These are phyloP conservation scores for Seiridium unicorne DNA, from an alignment of 2,329 filamentous ascomycete species.

Conservation along the genomic window DNA sequence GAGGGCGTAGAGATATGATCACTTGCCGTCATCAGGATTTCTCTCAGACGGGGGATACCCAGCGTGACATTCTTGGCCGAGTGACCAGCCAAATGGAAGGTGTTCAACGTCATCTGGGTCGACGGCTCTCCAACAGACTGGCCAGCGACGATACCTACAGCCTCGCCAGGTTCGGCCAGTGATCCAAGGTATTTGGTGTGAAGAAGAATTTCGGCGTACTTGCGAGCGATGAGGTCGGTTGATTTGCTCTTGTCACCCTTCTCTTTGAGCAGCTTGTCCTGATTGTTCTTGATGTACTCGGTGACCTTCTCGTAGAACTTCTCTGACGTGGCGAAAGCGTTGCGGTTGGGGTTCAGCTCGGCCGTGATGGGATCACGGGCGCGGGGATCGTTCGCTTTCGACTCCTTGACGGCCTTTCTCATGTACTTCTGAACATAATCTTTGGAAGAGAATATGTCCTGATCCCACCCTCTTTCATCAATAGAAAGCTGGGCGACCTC, in stretches of 20 bases:
- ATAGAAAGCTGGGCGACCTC: constrained; percentile 76
- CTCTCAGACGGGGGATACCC: constrained; percentile 93
- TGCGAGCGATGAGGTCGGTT: constrained; percentile 41
- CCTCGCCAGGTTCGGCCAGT: constrained; percentile 90
- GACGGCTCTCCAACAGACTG: constrained; percentile 97
- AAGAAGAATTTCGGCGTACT: constrained; percentile 79
- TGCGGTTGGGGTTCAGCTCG: constrained; percentile 71
- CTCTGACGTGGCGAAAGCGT: constrained; percentile 86
- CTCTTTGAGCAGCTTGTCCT: constrained; percentile 55
- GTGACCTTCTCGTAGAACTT: constrained; percentile 72
- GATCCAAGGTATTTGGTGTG: constrained; percentile 92
- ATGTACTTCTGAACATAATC: constrained; percentile 70
- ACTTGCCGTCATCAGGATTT: constrained; percentile 98
- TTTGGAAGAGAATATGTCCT: constrained; percentile 46
- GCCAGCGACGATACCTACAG: constrained; percentile 92
- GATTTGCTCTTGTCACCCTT: constrained; percentile 38
- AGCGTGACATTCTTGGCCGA: constrained; percentile 98
- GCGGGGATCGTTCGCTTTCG: constrained; percentile 53
- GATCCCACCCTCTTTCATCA: constrained; percentile 41
- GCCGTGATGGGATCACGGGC: constrained; percentile 74
- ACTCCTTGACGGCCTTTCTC: constrained; percentile 77
- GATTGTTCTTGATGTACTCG: constrained; percentile 78
- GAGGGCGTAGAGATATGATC: constrained; percentile 84
- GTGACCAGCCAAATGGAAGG: constrained; percentile 98
- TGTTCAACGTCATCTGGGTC: constrained; percentile 99